Conservation (phyloP, 768 basidiomycete species). For the Mrakia frigida region DNA sequence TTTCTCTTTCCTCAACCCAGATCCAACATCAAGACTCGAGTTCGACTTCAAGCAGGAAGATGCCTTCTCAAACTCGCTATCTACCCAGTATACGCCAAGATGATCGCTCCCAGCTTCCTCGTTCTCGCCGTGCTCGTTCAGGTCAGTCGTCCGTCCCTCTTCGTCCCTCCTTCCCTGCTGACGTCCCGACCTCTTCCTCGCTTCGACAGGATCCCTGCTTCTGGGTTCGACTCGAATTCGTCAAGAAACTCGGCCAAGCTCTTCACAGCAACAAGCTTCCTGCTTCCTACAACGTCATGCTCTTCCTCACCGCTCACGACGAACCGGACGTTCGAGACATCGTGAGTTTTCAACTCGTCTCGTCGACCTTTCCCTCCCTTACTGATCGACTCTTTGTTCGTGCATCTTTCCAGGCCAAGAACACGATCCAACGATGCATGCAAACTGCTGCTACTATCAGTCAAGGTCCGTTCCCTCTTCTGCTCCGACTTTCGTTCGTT, state of each 20-base stretch:
- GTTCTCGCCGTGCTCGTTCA: conserved; percentile 68
- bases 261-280: conserved; percentile 62
- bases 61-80: conserved; percentile 69
- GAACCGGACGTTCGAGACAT: conserved; percentile 60
- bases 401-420: conserved; percentile 3
- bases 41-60: conserved; percentile 75
- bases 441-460: background rate
- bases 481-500: background rate
- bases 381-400: background rate
- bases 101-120: conserved; percentile 60
- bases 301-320: conserved; percentile 84
- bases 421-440: conserved; percentile 3
- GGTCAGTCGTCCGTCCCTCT: conserved; percentile 48
- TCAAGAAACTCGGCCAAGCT: conserved; percentile 65
- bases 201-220: conserved; percentile 70
- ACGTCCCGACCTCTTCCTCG: background rate
- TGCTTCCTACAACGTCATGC: conserved; percentile 70
- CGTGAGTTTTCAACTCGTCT: background rate
- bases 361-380: background rate
- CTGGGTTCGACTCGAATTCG: conserved; percentile 71
- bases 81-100: conserved; percentile 52
- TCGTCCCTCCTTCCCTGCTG: background rate
- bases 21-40: conserved; percentile 55
- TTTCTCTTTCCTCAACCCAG: background rate
- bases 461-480: background rate